phyloP scores from a whole-genome alignment of 805 yeast genomes.

The Wickerhamomyces silvicola region DNA sequence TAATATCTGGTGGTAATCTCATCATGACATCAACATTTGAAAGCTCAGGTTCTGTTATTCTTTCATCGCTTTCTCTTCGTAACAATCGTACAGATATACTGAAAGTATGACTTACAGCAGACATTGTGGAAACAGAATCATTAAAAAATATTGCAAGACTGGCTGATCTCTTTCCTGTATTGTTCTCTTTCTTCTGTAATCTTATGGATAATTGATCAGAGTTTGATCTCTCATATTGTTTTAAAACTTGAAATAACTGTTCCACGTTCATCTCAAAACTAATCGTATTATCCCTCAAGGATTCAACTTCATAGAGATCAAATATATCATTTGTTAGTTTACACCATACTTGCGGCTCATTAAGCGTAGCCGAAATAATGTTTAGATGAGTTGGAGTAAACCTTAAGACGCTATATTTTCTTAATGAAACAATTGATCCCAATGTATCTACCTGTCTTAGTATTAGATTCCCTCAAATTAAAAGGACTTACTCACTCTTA shows the following conservation, averaged over 20 bases:
- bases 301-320: slow-evolving; percentile 27
- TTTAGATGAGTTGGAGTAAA: slow-evolving; percentile 45
- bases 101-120: slow-evolving; percentile 55
- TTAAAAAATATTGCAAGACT: slow-evolving; percentile 50
- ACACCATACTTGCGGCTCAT: slow-evolving; percentile 68
- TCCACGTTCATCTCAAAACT: slow-evolving; percentile 60
- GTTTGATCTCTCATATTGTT: slow-evolving; percentile 48
- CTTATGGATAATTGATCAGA: slow-evolving; percentile 45
- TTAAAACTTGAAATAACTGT: slow-evolving; percentile 48
- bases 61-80: slow-evolving; percentile 44
- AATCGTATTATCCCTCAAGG: slow-evolving; percentile 46
- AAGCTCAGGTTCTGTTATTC: slow-evolving; percentile 58
- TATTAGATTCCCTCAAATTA: slow-evolving; percentile 4
- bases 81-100: slow-evolving; percentile 66
- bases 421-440: slow-evolving; percentile 41
- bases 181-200: slow-evolving; percentile 32
- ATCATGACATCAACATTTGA: slow-evolving; percentile 49
- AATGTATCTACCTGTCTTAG: slow-evolving; percentile 28
- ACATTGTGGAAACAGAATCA: slow-evolving; percentile 34
- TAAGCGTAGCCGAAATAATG: slow-evolving; percentile 44
- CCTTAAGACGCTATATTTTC: slow-evolving; percentile 51
- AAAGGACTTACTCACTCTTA: slow-evolving; percentile 15
- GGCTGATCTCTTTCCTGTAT: slow-evolving; percentile 35
- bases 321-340: slow-evolving; percentile 38
- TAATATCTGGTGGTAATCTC: slow-evolving; percentile 40